Evolutionary conservation across 177 flowering plant species (phyloP).

Genomic region (Tripterygium wilfordii): DNA sequence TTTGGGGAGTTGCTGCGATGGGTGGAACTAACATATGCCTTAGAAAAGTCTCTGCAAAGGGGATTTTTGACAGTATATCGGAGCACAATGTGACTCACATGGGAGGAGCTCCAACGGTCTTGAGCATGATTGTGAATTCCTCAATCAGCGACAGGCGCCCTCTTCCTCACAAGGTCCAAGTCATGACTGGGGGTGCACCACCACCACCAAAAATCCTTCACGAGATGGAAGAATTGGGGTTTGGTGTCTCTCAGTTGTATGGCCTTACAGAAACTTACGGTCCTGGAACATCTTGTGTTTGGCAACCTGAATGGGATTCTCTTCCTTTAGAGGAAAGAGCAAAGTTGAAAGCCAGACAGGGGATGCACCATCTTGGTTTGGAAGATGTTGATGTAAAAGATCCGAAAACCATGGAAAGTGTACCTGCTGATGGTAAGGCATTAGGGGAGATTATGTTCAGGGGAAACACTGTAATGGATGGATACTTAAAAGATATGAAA

Average conservation of each 20-base stretch:
- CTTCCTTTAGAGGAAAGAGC: constrained; percentile 5
- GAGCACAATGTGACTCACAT: constrained; percentile 31
- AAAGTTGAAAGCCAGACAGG: constrained; percentile 19
- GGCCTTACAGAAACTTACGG: constrained; percentile 45
- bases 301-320: constrained; percentile 21
- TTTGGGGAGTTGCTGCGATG: constrained; percentile 39
- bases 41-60: constrained; percentile 17
- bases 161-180: constrained; percentile 17
- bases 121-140: constrained; percentile 24
- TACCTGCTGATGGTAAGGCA: constrained; percentile 27
- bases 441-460: constrained; percentile 38
- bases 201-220: constrained; percentile 16
- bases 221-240: constrained; percentile 27
- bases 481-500: constrained; percentile 25
- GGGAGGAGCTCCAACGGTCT: constrained; percentile 29
- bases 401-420: constrained; percentile 25
- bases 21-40: constrained; percentile 43
- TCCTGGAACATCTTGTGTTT: constrained; percentile 22
- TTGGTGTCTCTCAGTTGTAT: constrained; percentile 24
- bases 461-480: constrained; percentile 35
- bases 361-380: constrained; percentile 9
- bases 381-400: constrained; percentile 33
- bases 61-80: constrained; percentile 17
- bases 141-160: constrained; percentile 1
- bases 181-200: constrained; percentile 28